Evolutionary conservation across 768 basidiomycete species (phyloP).

Genomic region (Gautieria morchelliformis): DNA sequence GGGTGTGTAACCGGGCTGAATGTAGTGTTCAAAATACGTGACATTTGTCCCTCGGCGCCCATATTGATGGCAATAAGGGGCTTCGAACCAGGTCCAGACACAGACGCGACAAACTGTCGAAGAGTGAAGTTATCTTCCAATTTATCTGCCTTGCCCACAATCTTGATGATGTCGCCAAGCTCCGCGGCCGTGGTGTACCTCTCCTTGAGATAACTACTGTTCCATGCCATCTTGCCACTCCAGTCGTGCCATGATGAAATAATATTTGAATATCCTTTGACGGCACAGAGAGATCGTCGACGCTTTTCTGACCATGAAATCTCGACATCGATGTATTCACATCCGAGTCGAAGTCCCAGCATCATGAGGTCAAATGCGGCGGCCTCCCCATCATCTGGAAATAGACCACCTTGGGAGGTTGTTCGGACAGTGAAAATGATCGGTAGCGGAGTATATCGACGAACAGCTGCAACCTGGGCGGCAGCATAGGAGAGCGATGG

Average conservation of each 20-base stretch:
- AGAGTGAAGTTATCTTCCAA: conserved; percentile 75
- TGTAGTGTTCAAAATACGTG: conserved; percentile 75
- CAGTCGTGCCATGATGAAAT: conserved; percentile 96
- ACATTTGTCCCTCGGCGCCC: conserved; percentile 82
- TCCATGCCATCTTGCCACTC: conserved; percentile 80
- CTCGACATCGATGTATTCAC: conserved; percentile 93
- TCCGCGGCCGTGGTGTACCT: conserved; percentile 58
- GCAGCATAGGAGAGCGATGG: conserved; percentile 67
- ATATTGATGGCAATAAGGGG: conserved; percentile 95
- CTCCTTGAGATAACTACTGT: conserved; percentile 49
- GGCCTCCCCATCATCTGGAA: conserved; percentile 68
- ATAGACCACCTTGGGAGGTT: conserved; percentile 80
- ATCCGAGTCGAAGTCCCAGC: conserved; percentile 71
- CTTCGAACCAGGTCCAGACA: conserved; percentile 42
- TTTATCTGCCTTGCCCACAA: conserved; percentile 74
- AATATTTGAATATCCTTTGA: conserved; percentile 67
- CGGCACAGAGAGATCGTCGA: conserved; percentile 46
- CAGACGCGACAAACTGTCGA: conserved; percentile 54
- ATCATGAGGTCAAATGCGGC: conserved; percentile 68
- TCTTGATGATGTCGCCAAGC: conserved; percentile 85
- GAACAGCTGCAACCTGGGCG: conserved; percentile 69
- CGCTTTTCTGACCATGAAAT: conserved; percentile 57
- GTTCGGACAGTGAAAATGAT: conserved; percentile 91
- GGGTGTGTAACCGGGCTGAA: conserved; percentile 91
- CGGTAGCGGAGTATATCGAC: conserved; percentile 69